Base-by-base conservation (phyloP, 2,329 filamentous ascomycete species). In the Aspergillus aculeatinus region DNA sequence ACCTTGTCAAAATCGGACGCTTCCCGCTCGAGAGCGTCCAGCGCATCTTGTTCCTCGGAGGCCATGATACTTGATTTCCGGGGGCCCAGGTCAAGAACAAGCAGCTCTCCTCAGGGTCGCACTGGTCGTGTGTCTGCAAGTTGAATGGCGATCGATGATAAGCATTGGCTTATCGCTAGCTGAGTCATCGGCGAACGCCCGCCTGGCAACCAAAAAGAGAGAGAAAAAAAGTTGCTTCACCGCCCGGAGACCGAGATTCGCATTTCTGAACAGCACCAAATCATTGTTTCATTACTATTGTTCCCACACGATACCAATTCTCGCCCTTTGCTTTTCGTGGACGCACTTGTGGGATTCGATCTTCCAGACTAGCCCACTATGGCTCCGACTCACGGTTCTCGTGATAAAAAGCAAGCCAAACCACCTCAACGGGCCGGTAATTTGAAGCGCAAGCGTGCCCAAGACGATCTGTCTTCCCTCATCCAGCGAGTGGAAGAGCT, bases 1-100 rank as follows among this genome's bases (percentile, higher is more conserved):
- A 88, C 92, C 84, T 97, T 98, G 72, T 90, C 89, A 72, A 94
- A 96, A 74, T 96, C 94, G 70, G 94, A 96, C 57, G 89, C 88
- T 74, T 96, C 92, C 35, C 87, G 84, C 71, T 94, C 91, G 48
- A 97, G 87, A 62, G 87, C 87, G 72, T 92, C 89, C 64, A 96
- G 85, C 50, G 90, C 89, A 74, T 92, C 90, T 70, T 87, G 82
- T 67, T 93, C 89, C 66, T 86, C 83, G 58, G 88, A 84, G 64
- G 78, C 79, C 81, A 83, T 84, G 61, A 49, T 67, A 63, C 4
- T 5, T n/a, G 35, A 9, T 50, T 10, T 29, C 21, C n/a, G 12
- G 25, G 25, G 14, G 21, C 16, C 31, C 10, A 39, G 25, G 16
- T 25, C 33, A 48, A 50, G 14, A 23, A 53, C 10, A 16, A 12